Conservation (phyloP, 2,329 filamentous ascomycete species). For the Xylogone sp. region DNA sequence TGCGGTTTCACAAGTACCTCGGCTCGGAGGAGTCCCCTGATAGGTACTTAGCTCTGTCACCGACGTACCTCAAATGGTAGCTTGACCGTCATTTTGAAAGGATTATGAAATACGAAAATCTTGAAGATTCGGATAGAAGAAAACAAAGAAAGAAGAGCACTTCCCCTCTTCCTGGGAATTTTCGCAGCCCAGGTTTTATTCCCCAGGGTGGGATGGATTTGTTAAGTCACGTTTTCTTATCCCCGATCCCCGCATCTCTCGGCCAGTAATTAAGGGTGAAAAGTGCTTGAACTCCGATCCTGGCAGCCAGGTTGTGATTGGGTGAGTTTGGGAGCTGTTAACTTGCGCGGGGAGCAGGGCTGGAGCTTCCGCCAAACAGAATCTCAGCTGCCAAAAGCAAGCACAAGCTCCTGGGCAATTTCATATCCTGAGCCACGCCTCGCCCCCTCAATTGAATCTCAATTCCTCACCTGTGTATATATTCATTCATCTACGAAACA, state of each 20-base stretch:
- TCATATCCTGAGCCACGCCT: constrained; percentile 5
- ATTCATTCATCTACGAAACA: too few relatives aligned
- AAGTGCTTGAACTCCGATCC: too few relatives aligned
- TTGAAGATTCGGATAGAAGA: background rate
- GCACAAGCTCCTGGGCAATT: too few relatives aligned
- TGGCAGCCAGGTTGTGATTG: background rate
- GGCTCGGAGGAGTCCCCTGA: background rate
- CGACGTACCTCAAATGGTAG: background rate
- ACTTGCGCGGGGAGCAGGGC: background rate
- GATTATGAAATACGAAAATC: background rate
- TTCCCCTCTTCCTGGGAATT: too few relatives aligned
- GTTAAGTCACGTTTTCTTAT: too few relatives aligned
- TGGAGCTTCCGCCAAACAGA: too few relatives aligned
- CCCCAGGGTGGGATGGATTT: too few relatives aligned
- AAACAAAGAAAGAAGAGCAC: background rate
- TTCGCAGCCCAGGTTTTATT: too few relatives aligned
- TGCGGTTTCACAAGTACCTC: background rate
- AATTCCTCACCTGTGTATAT: background rate
- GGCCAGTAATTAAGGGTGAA: too few relatives aligned
- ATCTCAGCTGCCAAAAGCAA: too few relatives aligned
- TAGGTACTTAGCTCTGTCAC: background rate
- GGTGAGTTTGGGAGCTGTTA: background rate
- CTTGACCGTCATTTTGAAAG: background rate
- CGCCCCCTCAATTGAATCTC: background rate
- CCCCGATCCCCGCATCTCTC: too few relatives aligned